These are phyloP conservation scores for Boletus fagicola DNA, from an alignment of 768 basidiomycete genomes.

Conservation along the genomic window DNA sequence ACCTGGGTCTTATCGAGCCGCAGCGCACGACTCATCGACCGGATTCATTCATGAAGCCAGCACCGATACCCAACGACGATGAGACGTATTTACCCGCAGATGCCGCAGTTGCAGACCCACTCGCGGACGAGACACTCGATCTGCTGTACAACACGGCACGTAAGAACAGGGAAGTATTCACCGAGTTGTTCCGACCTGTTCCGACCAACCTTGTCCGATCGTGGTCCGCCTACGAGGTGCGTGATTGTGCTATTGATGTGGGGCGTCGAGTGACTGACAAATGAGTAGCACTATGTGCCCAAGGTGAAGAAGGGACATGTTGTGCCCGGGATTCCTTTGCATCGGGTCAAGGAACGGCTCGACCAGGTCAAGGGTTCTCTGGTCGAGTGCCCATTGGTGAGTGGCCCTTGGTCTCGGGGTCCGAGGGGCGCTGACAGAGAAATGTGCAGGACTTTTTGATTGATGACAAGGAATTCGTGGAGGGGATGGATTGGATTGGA, in stretches of 20 bases:
- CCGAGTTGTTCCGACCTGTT: conserved; percentile 82
- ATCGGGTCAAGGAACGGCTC: conserved; percentile 75
- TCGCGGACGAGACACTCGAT: conserved; percentile 55
- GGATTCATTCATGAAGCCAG: conserved; percentile 71
- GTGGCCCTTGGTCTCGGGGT: conserved; percentile 18
- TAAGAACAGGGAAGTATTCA: conserved; percentile 81
- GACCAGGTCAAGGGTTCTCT: conserved; percentile 64
- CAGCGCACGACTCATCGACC: conserved; percentile 48
- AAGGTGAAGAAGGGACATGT: conserved; percentile 83
- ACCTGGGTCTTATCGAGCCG: conserved; percentile 81
- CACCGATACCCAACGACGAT: conserved; percentile 67
- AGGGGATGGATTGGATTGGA: conserved; percentile 68
- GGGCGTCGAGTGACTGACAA: conserved; percentile 6
- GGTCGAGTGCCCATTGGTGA: conserved; percentile 74
- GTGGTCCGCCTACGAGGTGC: conserved; percentile 77
- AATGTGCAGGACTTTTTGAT: conserved; percentile 73
- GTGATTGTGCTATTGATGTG: conserved; percentile 24
- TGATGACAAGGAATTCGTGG: conserved; percentile 69
- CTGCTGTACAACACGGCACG: conserved; percentile 72
- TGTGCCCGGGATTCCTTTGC: conserved; percentile 60
- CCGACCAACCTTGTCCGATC: conserved; percentile 78
- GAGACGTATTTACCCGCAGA: conserved; percentile 62
- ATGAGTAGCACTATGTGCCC: conserved; percentile 64
- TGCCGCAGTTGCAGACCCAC: conserved; percentile 70
- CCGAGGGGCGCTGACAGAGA: conserved; percentile 8